phyloP scores from a whole-genome alignment of 345 rosid genomes.

The Tarenaya hassleriana region DNA sequence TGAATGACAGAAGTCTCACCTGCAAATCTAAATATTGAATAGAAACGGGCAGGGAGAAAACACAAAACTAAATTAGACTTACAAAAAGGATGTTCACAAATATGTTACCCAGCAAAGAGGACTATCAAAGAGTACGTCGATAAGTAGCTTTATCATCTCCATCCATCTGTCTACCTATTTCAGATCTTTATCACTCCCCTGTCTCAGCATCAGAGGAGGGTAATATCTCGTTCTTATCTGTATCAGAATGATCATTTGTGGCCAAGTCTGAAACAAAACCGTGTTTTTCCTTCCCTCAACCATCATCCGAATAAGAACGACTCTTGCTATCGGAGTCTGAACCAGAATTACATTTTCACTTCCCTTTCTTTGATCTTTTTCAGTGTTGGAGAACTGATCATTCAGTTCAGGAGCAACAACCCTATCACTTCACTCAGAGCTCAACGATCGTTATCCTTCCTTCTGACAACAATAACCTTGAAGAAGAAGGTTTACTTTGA shows the following conservation, averaged over 20 bases:
- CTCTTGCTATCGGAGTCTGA: slow-evolving; percentile 55
- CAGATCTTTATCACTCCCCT: slow-evolving; percentile 32
- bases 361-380: slow-evolving; percentile 24
- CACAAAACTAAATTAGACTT: slow-evolving; percentile 1
- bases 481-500: slow-evolving; percentile 49
- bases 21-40: too few species aligned
- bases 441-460: slow-evolving; percentile 32
- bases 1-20: too few species aligned
- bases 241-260: slow-evolving; percentile 37
- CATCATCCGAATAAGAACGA: slow-evolving; percentile 34
- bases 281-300: slow-evolving; percentile 31
- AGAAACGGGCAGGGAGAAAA: not conserved
- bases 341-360: slow-evolving; percentile 29
- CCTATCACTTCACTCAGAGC: slow-evolving; percentile 57
- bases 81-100: slow-evolving; percentile 8
- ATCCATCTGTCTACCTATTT: slow-evolving; percentile 42
- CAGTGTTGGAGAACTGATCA: too few species aligned
- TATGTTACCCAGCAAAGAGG: slow-evolving; percentile 16
- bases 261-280: slow-evolving; percentile 42
- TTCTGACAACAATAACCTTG: slow-evolving; percentile 25
- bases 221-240: slow-evolving; percentile 23
- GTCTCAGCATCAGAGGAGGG: slow-evolving; percentile 40
- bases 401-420: not conserved
- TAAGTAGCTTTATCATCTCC: slow-evolving; percentile 49
- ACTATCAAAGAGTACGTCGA: slow-evolving; percentile 33